phyloP scores from a whole-genome alignment of 768 basidiomycete genomes.

The Leccinum rimulosum region DNA sequence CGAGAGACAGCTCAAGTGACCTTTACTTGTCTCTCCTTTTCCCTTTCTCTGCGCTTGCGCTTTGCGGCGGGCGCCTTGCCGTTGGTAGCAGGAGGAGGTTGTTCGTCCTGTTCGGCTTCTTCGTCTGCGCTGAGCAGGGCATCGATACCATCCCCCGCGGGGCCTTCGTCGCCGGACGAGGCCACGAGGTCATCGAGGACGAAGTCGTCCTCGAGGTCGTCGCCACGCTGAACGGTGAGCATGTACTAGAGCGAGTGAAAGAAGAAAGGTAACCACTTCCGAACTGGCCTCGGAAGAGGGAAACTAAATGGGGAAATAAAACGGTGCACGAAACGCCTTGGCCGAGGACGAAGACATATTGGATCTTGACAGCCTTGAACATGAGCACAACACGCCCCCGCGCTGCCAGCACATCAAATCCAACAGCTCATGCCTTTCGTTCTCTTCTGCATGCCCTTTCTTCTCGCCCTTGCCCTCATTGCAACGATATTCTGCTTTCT shows the following conservation, averaged over 20 bases:
- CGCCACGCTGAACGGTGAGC: conserved; percentile 46
- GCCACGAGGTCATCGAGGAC: conserved; percentile 67
- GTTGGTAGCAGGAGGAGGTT: conserved; percentile 4
- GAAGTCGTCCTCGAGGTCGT: conserved; percentile 86
- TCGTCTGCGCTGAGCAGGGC: conserved; percentile 47
- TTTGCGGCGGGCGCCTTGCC: conserved; percentile 39
- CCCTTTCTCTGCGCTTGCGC: conserved; percentile 72
- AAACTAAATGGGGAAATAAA: conserved; percentile 14
- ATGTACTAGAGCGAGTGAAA: neutral
- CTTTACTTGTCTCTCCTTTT: conserved; percentile 73
- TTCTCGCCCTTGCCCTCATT: conserved; percentile 12
- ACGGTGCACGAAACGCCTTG: neutral
- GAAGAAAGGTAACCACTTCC: neutral
- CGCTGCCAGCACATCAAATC: conserved; percentile 3
- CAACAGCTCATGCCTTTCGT: conserved; percentile 7
- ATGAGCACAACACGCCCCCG: conserved; percentile 29
- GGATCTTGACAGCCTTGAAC: conserved; percentile 16
- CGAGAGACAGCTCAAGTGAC: conserved; percentile 33
- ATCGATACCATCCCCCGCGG: conserved; percentile 34
- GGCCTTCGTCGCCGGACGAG: conserved; percentile 56
- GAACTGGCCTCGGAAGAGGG: neutral
- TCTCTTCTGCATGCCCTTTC: conserved; percentile 10
- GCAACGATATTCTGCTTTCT: neutral
- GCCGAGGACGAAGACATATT: neutral
- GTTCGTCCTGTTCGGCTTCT: conserved; percentile 36